phyloP scores from a whole-genome alignment of 2,329 filamentous ascomycete species.

The Alternaria sp. region DNA sequence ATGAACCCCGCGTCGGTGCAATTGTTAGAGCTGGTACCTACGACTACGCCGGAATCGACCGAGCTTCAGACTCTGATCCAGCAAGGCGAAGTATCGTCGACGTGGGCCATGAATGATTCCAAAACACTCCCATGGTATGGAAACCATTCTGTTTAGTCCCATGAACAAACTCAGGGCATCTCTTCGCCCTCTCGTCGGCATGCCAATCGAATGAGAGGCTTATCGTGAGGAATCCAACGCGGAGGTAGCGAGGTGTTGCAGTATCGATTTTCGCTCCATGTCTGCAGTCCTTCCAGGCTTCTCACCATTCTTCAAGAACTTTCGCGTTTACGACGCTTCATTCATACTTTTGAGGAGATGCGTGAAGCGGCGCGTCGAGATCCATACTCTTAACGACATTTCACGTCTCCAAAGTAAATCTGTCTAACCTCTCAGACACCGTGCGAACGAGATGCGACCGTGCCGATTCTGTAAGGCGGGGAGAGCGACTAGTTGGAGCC shows the following conservation, averaged over 20 bases:
- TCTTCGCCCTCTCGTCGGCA: neutral
- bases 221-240: neutral
- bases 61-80: neutral
- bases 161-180: neutral
- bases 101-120: neutral
- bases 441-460: neutral
- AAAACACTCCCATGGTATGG: neutral
- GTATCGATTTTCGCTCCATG: neutral
- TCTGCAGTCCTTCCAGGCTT: neutral
- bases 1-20: no score
- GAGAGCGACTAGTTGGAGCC: neutral
- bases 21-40: neutral
- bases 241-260: neutral
- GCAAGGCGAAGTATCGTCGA: neutral
- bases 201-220: neutral
- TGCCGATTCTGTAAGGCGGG: neutral
- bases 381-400: neutral
- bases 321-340: neutral
- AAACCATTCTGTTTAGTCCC: neutral
- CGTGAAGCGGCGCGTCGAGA: neutral
- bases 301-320: neutral
- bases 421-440: neutral
- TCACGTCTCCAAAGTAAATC: neutral
- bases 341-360: neutral
- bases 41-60: neutral